Base-by-base conservation (phyloP, 2,329 filamentous ascomycete species). In the Akanthomyces dipterigenus region DNA sequence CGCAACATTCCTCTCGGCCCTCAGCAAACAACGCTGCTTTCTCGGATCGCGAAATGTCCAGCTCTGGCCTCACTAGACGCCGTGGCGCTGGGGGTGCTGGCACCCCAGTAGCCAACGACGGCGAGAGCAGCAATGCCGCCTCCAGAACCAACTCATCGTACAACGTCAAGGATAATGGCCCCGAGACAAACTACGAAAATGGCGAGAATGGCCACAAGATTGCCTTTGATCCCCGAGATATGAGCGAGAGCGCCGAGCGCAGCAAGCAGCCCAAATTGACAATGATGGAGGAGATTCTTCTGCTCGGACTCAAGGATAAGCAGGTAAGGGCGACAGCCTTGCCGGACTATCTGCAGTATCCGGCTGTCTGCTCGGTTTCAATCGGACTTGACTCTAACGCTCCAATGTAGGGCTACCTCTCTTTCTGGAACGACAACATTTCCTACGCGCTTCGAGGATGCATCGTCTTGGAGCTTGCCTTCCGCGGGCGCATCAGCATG, bases 371-470 rank as follows among this genome's bases (percentile, higher is more conserved):
- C 16, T 14, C 31, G 20, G 22, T 24, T 14, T 36, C 45, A 45
- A 38, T 56, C 18, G 31, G 36, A 48, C 18, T 26, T n/a, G 26
- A 45, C 40, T 42, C 46, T 48, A 49, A 48, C 24, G 9, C 22
- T 48, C 40, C n/a, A 51, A 28, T 20, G 58, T 72, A 96, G 92
- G 95, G 95, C 67, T 98, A 99, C 73, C 87, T 99, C 65, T 98
- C 93, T 34, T 99, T 99, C 78, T 99, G 95, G 95, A 99, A 99
- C 78, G 95, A 99, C 78, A 99, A 99, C 79, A 99, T 99, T 72
- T 97, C 93, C 63, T 99, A 99, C 75, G 95, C 95, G 66, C 83
- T 99, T 65, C 88, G 95, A 74, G 95, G 95, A 72, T 99, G 95
- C 78, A 99, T 99, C 74, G 95, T 99, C 68, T 91, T 98, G 76